These are phyloP conservation scores for Anthracocystis panici-leucophaei DNA, from an alignment of 1,284 basidiomycete species.

Conservation along the genomic window DNA sequence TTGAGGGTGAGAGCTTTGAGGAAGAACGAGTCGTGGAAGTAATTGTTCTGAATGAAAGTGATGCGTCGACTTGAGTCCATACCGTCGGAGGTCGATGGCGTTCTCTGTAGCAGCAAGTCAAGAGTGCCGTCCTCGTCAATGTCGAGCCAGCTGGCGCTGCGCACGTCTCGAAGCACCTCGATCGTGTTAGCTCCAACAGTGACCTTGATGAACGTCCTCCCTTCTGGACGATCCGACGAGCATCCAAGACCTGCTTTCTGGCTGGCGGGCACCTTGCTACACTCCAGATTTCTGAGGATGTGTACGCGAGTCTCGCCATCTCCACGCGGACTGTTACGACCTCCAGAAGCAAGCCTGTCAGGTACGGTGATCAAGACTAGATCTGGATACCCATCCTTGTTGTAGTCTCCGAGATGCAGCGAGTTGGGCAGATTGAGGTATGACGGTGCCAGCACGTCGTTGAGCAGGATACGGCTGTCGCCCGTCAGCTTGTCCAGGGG, in stretches of 20 bases:
- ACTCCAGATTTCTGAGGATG: constrained; percentile 81
- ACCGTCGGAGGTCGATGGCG: constrained; percentile 20
- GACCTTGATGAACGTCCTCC: constrained; percentile 70
- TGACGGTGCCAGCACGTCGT: constrained; percentile 73
- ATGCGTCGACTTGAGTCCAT: constrained; percentile 70
- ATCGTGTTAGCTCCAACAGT: constrained; percentile 77
- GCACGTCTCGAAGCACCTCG: constrained; percentile 80
- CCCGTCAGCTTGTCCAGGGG: constrained; percentile 75
- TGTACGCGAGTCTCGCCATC: constrained; percentile 74
- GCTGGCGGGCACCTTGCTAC: constrained; percentile 71
- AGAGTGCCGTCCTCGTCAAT: constrained; percentile 96
- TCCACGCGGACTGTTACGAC: constrained; percentile 38
- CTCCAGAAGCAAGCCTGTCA: constrained; percentile 57
- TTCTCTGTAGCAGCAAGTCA: constrained; percentile 88
- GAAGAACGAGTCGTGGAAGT: constrained; percentile 99
- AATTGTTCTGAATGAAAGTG: constrained; percentile 94
- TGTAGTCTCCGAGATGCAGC: constrained; percentile 86
- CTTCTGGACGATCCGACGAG: constrained; percentile 23
- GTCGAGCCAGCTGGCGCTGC: constrained; percentile 85
- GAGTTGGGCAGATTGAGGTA: constrained; percentile 77
- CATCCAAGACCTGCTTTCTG: constrained; percentile 38
- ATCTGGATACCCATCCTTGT: constrained; percentile 96
- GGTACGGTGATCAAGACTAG: constrained; percentile 77
- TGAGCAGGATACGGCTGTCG: constrained; percentile 76
- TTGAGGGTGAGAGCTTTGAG: constrained; percentile 92